Conservation (phyloP, 2,329 filamentous ascomycete species). For the Colletotrichum limetticola region DNA sequence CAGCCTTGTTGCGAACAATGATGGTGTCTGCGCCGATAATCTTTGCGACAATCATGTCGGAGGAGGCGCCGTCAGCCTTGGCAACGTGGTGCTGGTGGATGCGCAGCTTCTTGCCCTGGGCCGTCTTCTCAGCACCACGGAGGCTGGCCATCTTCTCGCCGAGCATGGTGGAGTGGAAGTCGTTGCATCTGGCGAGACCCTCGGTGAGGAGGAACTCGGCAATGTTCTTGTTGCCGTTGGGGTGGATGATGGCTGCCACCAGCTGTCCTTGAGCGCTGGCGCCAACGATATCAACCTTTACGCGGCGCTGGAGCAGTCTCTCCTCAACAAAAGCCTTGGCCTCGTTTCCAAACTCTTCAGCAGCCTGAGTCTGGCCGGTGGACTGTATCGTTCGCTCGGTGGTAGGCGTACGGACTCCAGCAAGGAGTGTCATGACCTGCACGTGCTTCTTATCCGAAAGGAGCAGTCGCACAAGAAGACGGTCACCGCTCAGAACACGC, state of each 20-base stretch:
- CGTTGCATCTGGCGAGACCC: constrained; percentile 90
- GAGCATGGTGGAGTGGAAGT: constrained; percentile 94
- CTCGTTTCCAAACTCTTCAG: constrained; percentile 90
- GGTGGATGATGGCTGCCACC: constrained; percentile 88
- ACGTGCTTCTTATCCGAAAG: constrained; percentile 85
- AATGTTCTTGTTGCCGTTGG: constrained; percentile 80
- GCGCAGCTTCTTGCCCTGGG: constrained; percentile 80
- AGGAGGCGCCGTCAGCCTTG: constrained; percentile 69
- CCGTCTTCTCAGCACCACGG: constrained; percentile 86
- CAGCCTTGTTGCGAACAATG: constrained; percentile 85
- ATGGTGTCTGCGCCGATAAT: constrained; percentile 91
- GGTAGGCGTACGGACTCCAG: constrained; percentile 89
- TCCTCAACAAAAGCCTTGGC: constrained; percentile 88
- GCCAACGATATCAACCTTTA: constrained; percentile 85
- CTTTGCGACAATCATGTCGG: constrained; percentile 85
- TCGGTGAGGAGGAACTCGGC: constrained; percentile 90
- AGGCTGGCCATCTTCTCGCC: constrained; percentile 88
- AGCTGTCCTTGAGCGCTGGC: constrained; percentile 91
- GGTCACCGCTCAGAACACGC: constrained; percentile 90
- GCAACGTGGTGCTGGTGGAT: constrained; percentile 85
- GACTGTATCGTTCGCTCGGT: constrained; percentile 85
- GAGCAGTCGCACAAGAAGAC: constrained; percentile 84
- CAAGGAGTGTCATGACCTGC: constrained; percentile 88
- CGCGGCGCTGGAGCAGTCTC: constrained; percentile 85
- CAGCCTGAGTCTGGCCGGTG: constrained; percentile 83